Evolutionary conservation across 2,329 filamentous ascomycete species (phyloP).

Genomic region (Microdochium trichocladiopsis): DNA sequence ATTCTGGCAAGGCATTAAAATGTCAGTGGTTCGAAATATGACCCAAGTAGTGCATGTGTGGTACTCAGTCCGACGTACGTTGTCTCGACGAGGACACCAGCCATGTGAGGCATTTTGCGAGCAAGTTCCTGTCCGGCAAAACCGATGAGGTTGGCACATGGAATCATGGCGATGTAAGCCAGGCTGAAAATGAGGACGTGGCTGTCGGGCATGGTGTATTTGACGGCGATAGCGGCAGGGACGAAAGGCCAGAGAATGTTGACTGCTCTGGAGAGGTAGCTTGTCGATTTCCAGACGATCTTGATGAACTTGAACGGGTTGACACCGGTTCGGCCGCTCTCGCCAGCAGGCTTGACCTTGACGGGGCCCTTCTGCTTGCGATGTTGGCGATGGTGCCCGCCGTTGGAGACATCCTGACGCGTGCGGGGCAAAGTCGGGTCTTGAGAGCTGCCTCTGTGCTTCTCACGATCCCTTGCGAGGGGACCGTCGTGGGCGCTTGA

Average conservation of each 20-base stretch:
- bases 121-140: slow-evolving; percentile 68
- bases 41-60: no score
- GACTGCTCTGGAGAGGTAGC: slow-evolving; percentile 54
- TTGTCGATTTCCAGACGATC: slow-evolving; percentile 58
- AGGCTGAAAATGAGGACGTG: slow-evolving; percentile 61
- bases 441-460: background rate
- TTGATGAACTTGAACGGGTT: slow-evolving; percentile 56
- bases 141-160: slow-evolving; percentile 67
- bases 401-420: background rate
- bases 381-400: background rate
- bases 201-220: slow-evolving; percentile 29
- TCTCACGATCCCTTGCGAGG: background rate
- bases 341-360: slow-evolving; percentile 37
- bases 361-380: background rate
- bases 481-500: background rate
- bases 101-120: slow-evolving; percentile 68
- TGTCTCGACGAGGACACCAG: slow-evolving; percentile 55
- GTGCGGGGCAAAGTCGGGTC: background rate
- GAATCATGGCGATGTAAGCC: slow-evolving; percentile 72
- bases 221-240: slow-evolving; percentile 61
- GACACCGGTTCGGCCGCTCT: slow-evolving; percentile 62
- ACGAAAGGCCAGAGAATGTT: slow-evolving; percentile 73
- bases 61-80: slow-evolving; percentile 36
- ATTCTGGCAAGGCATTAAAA: slow-evolving; percentile 30
- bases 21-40: slow-evolving; percentile 16